Percentiles rank a stretch among this genome's conserved stretches.
Conservation (phyloP, 345 rosid species). For the Acer negundo region DNA sequence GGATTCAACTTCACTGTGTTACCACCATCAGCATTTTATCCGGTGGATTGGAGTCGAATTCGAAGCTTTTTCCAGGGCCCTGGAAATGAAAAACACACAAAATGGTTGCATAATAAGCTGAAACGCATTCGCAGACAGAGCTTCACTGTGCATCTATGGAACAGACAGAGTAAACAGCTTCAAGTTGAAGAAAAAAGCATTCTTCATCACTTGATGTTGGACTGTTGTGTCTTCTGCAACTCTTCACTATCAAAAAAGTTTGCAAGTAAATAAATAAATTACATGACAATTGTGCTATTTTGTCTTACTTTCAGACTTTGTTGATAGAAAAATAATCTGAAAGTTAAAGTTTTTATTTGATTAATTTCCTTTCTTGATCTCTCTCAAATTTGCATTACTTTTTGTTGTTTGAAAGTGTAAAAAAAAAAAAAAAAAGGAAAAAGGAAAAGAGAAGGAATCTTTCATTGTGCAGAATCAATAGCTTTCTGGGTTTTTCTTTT, state of each 20-base stretch:
- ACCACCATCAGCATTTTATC: conserved; percentile 88
- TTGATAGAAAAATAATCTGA: background rate
- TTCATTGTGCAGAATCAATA: conserved; percentile 2
- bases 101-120: conserved; percentile 49
- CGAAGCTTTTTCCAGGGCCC: conserved; percentile 54
- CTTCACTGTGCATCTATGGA: conserved; percentile 81
- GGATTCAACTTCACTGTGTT: conserved; percentile 59
- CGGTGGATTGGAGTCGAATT: conserved; percentile 76
- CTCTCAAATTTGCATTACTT: background rate
- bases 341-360: background rate
- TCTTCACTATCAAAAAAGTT: conserved; percentile 29
- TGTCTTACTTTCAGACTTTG: background rate
- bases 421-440: background rate
- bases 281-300: background rate
- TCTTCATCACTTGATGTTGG: conserved; percentile 47
- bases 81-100: conserved; percentile 40
- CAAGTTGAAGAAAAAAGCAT: conserved; percentile 68
- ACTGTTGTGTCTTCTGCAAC: conserved; percentile 73
- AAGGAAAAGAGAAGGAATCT: background rate
- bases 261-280: conserved; percentile 22
- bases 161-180: conserved; percentile 71
- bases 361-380: background rate
- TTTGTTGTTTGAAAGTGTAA: background rate
- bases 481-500: background rate
- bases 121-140: conserved; percentile 48